These are phyloP conservation scores for Nectriaceae sp. DNA, from an alignment of 2,329 filamentous ascomycete genomes.

Conservation along the genomic window DNA sequence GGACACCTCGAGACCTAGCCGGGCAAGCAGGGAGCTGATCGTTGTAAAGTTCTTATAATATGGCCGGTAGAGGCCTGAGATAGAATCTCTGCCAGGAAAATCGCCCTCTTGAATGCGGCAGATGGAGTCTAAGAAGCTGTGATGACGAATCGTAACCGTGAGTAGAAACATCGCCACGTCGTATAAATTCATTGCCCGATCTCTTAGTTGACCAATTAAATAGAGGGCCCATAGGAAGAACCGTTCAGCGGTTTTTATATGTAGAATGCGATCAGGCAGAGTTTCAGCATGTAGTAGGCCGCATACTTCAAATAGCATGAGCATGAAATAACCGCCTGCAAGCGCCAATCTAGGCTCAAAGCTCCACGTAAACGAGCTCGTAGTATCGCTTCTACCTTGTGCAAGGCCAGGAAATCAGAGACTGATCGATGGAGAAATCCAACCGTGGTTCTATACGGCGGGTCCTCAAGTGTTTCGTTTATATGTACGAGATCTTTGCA, in stretches of 20 bases:
- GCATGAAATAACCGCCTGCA: background rate
- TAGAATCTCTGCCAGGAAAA: background rate
- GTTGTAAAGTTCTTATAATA: background rate
- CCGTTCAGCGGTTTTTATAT: background rate
- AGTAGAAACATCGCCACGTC: background rate
- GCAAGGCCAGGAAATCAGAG: background rate
- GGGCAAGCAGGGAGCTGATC: background rate
- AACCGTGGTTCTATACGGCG: background rate
- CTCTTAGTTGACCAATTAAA: background rate
- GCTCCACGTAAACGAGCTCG: background rate
- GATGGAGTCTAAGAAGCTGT: too few relatives aligned
- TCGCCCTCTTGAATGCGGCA: background rate
- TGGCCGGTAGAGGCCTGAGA: background rate
- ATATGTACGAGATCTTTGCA: slow-evolving; percentile 1
- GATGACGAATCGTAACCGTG: too few relatives aligned
- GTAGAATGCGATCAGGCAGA: background rate
- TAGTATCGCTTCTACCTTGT: background rate
- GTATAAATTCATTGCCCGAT: background rate
- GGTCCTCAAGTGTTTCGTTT: background rate
- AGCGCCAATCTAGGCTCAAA: background rate
- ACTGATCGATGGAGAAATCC: background rate
- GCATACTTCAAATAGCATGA: background rate
- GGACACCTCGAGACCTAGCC: background rate
- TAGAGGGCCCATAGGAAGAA: background rate
- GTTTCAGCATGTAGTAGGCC: background rate